Percentiles rank a stretch among this genome's conserved stretches.
These are phyloP conservation scores for Entophlyctis luteolus DNA, from an alignment of 192 early-diverging fungal species.

Conservation along the genomic window DNA sequence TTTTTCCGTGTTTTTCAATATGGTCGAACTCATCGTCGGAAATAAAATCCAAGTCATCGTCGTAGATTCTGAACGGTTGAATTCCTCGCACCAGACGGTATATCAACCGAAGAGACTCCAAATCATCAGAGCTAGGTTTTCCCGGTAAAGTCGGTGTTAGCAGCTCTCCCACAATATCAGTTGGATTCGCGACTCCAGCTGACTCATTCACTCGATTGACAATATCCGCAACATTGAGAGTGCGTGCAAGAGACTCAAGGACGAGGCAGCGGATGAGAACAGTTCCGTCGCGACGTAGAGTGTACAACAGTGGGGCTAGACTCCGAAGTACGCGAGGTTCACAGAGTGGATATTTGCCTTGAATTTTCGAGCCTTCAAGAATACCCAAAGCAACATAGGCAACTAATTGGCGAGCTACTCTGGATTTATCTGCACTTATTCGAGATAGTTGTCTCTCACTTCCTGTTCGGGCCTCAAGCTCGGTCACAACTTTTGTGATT, in stretches of 20 bases:
- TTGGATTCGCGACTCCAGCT: neutral
- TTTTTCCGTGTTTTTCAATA: neutral
- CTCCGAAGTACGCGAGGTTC: conserved; percentile 7
- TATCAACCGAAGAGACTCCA: neutral
- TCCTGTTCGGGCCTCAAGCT: neutral
- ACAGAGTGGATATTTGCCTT: too few species aligned
- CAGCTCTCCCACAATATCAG: neutral
- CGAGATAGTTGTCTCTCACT: too few species aligned
- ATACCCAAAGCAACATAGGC: neutral
- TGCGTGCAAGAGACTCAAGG: conserved; percentile 8
- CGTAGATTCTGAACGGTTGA: neutral
- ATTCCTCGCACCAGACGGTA: conserved; percentile 6
- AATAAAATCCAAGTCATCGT: neutral
- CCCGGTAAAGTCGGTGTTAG: neutral
- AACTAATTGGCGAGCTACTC: neutral
- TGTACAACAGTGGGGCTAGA: neutral
- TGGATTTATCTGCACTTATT: neutral
- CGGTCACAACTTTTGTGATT: neutral
- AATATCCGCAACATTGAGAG: neutral
- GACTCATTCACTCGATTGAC: neutral
- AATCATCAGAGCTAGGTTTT: neutral
- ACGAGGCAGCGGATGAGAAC: neutral
- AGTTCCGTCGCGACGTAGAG: neutral
- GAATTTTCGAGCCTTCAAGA: conserved; percentile 6
- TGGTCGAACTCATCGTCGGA: neutral